A percentile compares a stretch with the other conserved stretches of the same genome.
These are phyloP conservation scores for Laetiporus sulphureus DNA, from an alignment of 1,284 basidiomycete genomes.

Conservation along the genomic window DNA sequence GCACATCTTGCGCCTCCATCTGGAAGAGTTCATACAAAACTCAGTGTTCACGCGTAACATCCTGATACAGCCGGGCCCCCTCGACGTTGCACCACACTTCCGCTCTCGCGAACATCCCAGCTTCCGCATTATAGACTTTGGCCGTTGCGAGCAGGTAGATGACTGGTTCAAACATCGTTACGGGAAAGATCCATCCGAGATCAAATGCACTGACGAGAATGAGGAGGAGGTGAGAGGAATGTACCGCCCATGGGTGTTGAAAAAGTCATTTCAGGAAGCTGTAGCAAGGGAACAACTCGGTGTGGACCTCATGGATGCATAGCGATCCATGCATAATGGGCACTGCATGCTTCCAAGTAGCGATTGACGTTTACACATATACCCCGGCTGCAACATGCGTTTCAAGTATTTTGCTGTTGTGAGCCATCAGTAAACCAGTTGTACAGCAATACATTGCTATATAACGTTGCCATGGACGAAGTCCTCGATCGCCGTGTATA, in stretches of 20 bases:
- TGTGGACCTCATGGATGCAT: too few relatives aligned
- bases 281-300: background rate
- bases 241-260: too few relatives aligned
- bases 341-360: too few relatives aligned
- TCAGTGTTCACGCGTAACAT: constrained; percentile 40
- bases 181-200: background rate
- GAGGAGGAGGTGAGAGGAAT: background rate
- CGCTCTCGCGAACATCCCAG: constrained; percentile 22
- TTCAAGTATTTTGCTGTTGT: too few relatives aligned
- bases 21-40: constrained; percentile 33
- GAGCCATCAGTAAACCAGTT: too few relatives aligned
- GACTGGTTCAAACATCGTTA: background rate
- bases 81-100: constrained; percentile 23
- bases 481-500: too few relatives aligned
- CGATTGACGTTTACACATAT: too few relatives aligned
- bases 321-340: too few relatives aligned
- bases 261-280: too few relatives aligned
- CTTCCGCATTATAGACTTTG: constrained; percentile 48
- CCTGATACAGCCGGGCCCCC: constrained; percentile 36
- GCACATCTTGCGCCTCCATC: constrained; percentile 34
- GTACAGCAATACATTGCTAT: too few relatives aligned
- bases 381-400: too few relatives aligned
- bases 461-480: too few relatives aligned
- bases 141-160: constrained; percentile 16
- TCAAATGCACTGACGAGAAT: background rate